Evolutionary conservation across 805 yeast species (phyloP), one percentile per base, ranked within the genome.

Genomic region (Starmerella powellii): DNA sequence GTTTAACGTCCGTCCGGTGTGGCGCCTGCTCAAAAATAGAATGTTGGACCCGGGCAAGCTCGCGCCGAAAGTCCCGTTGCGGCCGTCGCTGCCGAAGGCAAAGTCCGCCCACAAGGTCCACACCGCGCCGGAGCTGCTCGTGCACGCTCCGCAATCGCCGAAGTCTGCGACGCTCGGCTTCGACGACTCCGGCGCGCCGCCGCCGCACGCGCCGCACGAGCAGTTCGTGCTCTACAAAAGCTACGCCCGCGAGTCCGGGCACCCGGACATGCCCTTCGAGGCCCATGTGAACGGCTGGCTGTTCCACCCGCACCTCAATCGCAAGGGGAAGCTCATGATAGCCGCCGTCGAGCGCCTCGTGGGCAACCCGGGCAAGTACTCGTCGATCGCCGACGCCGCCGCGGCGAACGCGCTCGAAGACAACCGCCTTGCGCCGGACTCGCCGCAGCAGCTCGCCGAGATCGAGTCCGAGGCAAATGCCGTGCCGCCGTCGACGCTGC

Each of bases 291-390:
- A 82, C 34, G 95, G 95, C 6, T 74, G 81, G 71, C 63, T 80
- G 21, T 70, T 55, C 40, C 67, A 81, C 32, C 84, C 86, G 0
- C 93, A 93, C 1, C 64, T 76, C 67, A 71, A 73, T 24, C 66
- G 93, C 32, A 84, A 80, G 54, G 84, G 85, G 59, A 64, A 78
- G 44, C 58, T 87, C 34, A 65, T 87, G 46, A 34, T 45, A 8
- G 48, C 51, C 10, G 55, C 58, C 16, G 45, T 55, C 4, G 57
- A 54, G 47, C 41, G 49, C 27, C 47, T 54, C n/a, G 54, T 54
- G 4, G 58, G 57, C 6, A 40, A 36, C 23, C 55, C 53, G 11
- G 63, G 53, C 10, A 50, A 52, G 36, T 51, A 47, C 36, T 39
- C 45, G n/a, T 46, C 46, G 1, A 52, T 55, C 0, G 38, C 42